Evolutionary conservation across 2,329 filamentous ascomycete species (phyloP).

Genomic region (Trichoderma hamatum): DNA sequence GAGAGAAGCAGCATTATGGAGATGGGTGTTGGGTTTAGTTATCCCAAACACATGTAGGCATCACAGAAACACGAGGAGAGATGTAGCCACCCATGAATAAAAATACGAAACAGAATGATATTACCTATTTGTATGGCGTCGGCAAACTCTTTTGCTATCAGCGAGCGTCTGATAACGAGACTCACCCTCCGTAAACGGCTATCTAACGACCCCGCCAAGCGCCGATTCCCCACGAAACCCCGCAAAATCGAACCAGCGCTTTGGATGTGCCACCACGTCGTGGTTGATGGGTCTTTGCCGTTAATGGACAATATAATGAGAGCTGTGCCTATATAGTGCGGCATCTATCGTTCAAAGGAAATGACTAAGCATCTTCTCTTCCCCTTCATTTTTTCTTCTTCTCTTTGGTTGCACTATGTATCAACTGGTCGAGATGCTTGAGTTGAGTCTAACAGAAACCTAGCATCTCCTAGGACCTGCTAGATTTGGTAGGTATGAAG

Average conservation of each 20-base stretch:
- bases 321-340: background rate
- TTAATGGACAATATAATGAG: conserved; percentile 20
- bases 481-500: background rate
- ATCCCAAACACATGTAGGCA: background rate
- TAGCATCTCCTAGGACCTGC: background rate
- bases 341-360: too few relatives aligned
- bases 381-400: background rate
- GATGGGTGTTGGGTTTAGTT: background rate
- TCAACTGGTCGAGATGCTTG: background rate
- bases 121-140: background rate
- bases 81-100: background rate
- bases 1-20: conserved; percentile 38
- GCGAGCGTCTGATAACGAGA: background rate
- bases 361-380: background rate
- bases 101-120: background rate
- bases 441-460: background rate
- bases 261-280: background rate
- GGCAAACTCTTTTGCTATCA: background rate
- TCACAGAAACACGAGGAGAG: background rate
- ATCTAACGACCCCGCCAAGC: conserved; percentile 3
- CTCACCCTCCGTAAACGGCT: conserved; percentile 14
- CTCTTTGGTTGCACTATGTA: background rate
- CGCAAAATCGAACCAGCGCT: conserved; percentile 5
- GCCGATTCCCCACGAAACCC: conserved; percentile 22
- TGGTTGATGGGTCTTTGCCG: conserved; percentile 3